Evolutionary conservation across 305 asterid species (phyloP).

Genomic region (Nicotiana rustica): DNA sequence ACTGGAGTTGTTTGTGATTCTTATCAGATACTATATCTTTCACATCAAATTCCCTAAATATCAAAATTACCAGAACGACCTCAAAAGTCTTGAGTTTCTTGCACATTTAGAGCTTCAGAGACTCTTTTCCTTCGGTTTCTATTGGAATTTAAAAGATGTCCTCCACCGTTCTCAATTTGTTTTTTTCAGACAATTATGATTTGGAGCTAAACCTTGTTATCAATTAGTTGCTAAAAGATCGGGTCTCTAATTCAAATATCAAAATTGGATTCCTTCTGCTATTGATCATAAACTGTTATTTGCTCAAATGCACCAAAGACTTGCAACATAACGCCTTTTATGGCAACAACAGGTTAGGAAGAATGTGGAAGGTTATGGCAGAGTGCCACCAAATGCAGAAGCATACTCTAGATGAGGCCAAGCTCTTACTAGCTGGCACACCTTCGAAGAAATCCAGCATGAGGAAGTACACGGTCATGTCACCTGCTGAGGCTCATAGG

Average conservation of each 20-base stretch:
- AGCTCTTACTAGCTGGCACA: conserved; percentile 77
- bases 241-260: neutral
- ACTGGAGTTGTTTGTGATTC: neutral
- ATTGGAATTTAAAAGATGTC: neutral
- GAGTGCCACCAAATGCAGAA: conserved; percentile 91
- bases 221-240: neutral
- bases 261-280: conserved; percentile 7
- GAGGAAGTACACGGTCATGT: conserved; percentile 71
- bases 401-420: conserved; percentile 91
- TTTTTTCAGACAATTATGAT: neutral
- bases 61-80: neutral
- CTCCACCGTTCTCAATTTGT: neutral
- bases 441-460: conserved; percentile 62
- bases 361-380: conserved; percentile 96
- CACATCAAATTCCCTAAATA: neutral
- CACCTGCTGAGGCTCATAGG: conserved; percentile 81
- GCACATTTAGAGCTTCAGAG: neutral
- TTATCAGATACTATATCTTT: conserved; percentile 4
- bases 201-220: neutral
- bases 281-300: neutral
- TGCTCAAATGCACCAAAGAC: neutral
- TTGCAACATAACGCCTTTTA: neutral
- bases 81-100: neutral
- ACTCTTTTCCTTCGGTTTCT: neutral
- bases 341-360: conserved; percentile 62